Percentiles rank a stretch among this genome's conserved stretches.
Conservation (phyloP, 164 flowering plant genomes). For the Umbellularia californica region DNA sequence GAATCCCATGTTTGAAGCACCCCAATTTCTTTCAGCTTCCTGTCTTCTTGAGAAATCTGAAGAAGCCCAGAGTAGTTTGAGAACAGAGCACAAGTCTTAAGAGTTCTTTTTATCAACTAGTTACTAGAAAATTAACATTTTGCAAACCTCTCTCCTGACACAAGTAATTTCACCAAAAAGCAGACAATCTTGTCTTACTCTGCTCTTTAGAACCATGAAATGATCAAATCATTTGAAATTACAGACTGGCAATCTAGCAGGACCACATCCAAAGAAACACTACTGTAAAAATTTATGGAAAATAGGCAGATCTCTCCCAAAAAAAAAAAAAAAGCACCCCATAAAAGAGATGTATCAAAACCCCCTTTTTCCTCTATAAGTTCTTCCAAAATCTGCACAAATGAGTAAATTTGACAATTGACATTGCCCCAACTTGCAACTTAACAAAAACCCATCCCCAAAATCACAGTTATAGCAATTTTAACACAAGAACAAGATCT, state of each 20-base stretch:
- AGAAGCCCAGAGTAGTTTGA: not conserved
- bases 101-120: too few relatives aligned
- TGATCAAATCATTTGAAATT: too few relatives aligned
- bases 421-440: not conserved
- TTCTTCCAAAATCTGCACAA: not conserved
- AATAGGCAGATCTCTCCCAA: not conserved
- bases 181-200: too few relatives aligned
- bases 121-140: too few relatives aligned
- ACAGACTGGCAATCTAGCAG: not conserved
- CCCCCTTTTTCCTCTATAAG: not conserved
- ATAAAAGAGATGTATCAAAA: not conserved
- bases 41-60: not conserved
- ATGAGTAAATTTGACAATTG: not conserved
- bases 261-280: not conserved
- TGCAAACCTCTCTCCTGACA: too few relatives aligned
- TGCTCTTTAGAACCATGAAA: too few relatives aligned
- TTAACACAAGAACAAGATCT: not conserved
- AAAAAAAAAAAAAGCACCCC: too few relatives aligned
- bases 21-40: not conserved
- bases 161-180: too few relatives aligned
- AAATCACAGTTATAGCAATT: not conserved
- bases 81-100: not conserved
- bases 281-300: too few relatives aligned
- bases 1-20: conserved; percentile 6
- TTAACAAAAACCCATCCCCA: not conserved